These are phyloP conservation scores for Escovopsis weberi DNA, from an alignment of 2,329 filamentous ascomycete genomes.

Conservation along the genomic window DNA sequence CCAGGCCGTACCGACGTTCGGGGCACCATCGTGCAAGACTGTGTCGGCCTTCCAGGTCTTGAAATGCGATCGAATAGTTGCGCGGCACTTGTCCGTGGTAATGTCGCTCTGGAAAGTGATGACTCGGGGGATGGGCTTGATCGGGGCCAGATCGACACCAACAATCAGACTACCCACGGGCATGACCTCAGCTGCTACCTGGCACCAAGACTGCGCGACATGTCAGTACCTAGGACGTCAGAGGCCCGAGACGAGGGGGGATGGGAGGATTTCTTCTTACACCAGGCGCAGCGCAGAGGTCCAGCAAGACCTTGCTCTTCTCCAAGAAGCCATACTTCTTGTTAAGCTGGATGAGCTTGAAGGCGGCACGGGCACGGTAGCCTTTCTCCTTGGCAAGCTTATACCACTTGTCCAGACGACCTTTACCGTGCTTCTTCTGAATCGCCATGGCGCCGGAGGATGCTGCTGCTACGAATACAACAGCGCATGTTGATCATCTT, in stretches of 20 bases:
- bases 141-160: slow-evolving; percentile 85
- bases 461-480: not conserved
- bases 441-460: slow-evolving; percentile 56
- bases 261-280: slow-evolving; percentile 31
- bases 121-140: slow-evolving; percentile 86
- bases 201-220: slow-evolving; percentile 64
- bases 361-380: slow-evolving; percentile 86
- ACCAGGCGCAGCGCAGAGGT: slow-evolving; percentile 94
- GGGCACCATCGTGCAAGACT: slow-evolving; percentile 91
- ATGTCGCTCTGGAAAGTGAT: slow-evolving; percentile 98
- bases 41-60: slow-evolving; percentile 96
- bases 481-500: not conserved
- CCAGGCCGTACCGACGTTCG: slow-evolving; percentile 97
- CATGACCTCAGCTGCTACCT: slow-evolving; percentile 93
- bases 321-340: slow-evolving; percentile 98
- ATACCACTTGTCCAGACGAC: slow-evolving; percentile 98
- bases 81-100: slow-evolving; percentile 88
- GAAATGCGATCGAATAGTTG: slow-evolving; percentile 75
- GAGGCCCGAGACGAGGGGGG: not conserved
- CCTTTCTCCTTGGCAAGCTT: slow-evolving; percentile 97
- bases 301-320: slow-evolving; percentile 88
- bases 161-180: slow-evolving; percentile 79
- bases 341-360: slow-evolving; percentile 96
- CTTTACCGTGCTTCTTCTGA: slow-evolving; percentile 98
- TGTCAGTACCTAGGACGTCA: not conserved